Base-by-base conservation (phyloP, 2,329 filamentous ascomycete species). In the Byssochlamys sp. region DNA sequence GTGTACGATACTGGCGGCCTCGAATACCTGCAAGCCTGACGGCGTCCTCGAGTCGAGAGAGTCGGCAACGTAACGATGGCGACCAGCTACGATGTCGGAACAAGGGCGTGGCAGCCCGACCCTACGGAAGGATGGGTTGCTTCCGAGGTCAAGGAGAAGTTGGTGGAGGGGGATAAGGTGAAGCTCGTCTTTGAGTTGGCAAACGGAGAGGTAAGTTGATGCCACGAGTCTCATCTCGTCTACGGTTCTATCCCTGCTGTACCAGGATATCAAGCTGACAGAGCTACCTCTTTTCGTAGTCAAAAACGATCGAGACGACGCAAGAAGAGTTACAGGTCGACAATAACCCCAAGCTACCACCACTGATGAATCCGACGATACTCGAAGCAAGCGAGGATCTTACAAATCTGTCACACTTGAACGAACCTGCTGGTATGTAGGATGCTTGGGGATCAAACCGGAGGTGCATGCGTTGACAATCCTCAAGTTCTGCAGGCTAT, bases 321-420 rank as follows among this genome's bases (percentile, higher is more conserved):
- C 75, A 85, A 61, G 84, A 86, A 66, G 90, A 86, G 66, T 79
- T 99, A 63, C 84, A 89, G 73, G 85, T 86, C 69, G 86, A 87
- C 71, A 88, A 85, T 69, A 87, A 91, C 75, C 78, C 86, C 55
- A 85, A 85, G 58, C 80, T 99, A 62, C 94, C 94, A 53, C 94
- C 94, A 54, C 77, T 99, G 67, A 97, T 97, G 91, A 99, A 99
- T 75, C 94, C 94, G 64, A 84, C 92, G 55, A 95, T 97, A 85
- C 88, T 99, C 65, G 94, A 99, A 82, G 94, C 94, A 66, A 96
- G 91, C 78, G 94, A 99, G 77, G 94, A 99, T 75, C 78, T 99
- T 68, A 99, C 94, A 63, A 97, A 96, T 74, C 76, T 99, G 64
- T 99, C 94, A 66, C 91, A 99, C 84, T 78, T 99, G 61, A 99